Evolutionary conservation across 1,284 basidiomycete species (phyloP), one percentile per base, ranked within the genome.

Genomic region (Apiotrichum domesticum): DNA sequence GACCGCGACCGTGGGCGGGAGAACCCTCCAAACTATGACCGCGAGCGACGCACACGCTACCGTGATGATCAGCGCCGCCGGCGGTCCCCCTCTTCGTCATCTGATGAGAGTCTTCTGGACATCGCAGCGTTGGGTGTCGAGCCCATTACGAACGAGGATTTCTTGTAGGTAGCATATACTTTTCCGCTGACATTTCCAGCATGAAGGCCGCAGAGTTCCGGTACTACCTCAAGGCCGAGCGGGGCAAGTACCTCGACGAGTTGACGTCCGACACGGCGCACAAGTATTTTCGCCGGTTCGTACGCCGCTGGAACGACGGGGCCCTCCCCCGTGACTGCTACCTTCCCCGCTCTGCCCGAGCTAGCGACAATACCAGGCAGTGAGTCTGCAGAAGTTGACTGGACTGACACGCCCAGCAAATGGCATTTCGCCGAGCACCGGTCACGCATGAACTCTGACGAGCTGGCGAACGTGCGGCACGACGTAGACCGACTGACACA

Each of bases 231-330:
- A 68, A 66, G 49, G 60, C 65, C n/a, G 64, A 66, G 37, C 54
- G 66, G 34, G 64, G 62, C 11, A 67, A 73, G 71, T 73, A 74
- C 49, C 67, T 77, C n/a, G 70, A 74, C 56, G 68, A 76, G 46
- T 54, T 76, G 42, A 65, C 67, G 3, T 66, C 66, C 11, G 69
- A 72, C 15, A 58, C 63, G 29, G 69, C 73, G 4, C 67, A 70
- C 57, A 74, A 73, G 66, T 75, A 75, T 55, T 77, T 77, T 53
- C 65, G 70, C 42, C 72, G 71, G 51, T 77, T 77, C 50, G 69
- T 74, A 34, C 55, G 72, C 66, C 62, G 74, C 42, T 77, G 75
- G 75, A 77, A 77, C 52, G 68, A 73, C 54, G 71, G 73, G 34
- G 66, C 68, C 10, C 65, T 77, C 3, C 59, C 66, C 4, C 51